Conservation (phyloP, 768 basidiomycete species). For the Harrya chromipes region DNA sequence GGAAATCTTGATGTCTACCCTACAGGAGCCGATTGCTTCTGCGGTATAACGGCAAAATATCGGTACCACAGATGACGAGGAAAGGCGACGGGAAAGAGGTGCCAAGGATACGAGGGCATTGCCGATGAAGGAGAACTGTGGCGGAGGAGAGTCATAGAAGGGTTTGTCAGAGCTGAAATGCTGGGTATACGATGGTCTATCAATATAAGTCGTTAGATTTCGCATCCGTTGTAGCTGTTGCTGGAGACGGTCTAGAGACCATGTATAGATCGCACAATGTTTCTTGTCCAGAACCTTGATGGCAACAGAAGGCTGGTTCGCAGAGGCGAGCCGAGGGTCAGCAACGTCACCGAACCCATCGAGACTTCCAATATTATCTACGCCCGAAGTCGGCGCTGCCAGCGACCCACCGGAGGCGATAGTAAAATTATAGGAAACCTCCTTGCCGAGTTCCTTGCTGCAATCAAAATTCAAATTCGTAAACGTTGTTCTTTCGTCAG, state of each 20-base stretch:
- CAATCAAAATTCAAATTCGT: conserved; percentile 8
- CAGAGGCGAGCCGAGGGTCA: conserved; percentile 72
- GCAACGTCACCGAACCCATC: conserved; percentile 92
- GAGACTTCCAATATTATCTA: conserved; percentile 82
- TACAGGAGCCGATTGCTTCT: conserved; percentile 94
- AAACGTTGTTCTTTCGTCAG: background rate
- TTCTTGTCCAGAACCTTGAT: conserved; percentile 90
- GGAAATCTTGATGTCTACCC: conserved; percentile 78
- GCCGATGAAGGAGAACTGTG: conserved; percentile 91
- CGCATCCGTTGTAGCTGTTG: conserved; percentile 93
- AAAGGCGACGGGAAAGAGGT: conserved; percentile 72
- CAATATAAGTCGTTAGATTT: conserved; percentile 84
- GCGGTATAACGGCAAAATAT: conserved; percentile 94
- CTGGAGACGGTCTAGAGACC: conserved; percentile 86
- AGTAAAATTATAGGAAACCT: conserved; percentile 89
- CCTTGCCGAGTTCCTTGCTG: conserved; percentile 84
- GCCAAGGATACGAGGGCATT: conserved; percentile 80
- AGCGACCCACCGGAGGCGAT: conserved; percentile 81
- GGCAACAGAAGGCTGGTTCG: conserved; percentile 78
- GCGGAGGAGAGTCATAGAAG: conserved; percentile 86
- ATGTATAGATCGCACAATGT: conserved; percentile 83
- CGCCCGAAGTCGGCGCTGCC: conserved; percentile 74
- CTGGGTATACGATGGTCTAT: conserved; percentile 88
- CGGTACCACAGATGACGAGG: conserved; percentile 72
- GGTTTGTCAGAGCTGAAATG: conserved; percentile 94